Percentiles rank a stretch among this genome's conserved stretches.
These are phyloP conservation scores for Persicaria tinctoria DNA, from an alignment of 148 eudicot species.

Conservation along the genomic window DNA sequence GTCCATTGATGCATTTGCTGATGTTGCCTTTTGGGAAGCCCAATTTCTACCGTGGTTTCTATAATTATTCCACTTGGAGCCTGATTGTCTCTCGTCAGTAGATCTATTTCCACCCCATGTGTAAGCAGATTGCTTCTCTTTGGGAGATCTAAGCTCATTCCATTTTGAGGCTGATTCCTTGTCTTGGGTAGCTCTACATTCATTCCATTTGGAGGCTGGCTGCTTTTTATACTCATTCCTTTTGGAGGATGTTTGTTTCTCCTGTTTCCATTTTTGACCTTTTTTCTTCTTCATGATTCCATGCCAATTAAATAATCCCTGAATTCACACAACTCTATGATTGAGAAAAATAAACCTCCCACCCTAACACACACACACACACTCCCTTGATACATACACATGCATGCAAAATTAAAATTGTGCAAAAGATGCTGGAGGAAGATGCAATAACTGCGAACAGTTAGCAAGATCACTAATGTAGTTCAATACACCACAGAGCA, in stretches of 20 bases:
- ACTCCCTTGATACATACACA: not conserved
- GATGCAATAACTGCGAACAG: not conserved
- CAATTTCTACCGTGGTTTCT: slow-evolving; percentile 1
- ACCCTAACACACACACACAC: not conserved
- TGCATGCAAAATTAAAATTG: not conserved
- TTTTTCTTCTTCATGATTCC: slow-evolving; percentile 54
- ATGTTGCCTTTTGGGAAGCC: not conserved
- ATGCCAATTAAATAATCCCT: slow-evolving; percentile 45
- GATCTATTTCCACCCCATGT: slow-evolving; percentile 10
- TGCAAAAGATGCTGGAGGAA: no score
- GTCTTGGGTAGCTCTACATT: slow-evolving; percentile 19
- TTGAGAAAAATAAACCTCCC: not conserved
- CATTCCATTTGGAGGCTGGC: slow-evolving; percentile 32
- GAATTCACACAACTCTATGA: slow-evolving; percentile 5
- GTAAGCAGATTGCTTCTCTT: slow-evolving; percentile 3
- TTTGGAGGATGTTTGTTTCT: slow-evolving; percentile 1
- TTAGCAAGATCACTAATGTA: not conserved
- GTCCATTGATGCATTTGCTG: slow-evolving; percentile 18
- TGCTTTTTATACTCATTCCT: not conserved
- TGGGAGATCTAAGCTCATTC: slow-evolving; percentile 17
- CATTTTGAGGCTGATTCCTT: slow-evolving; percentile 14
- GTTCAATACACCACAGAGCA: not conserved
- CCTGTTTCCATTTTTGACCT: slow-evolving; percentile 56
- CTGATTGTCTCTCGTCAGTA: not conserved
- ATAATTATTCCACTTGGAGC: not conserved